These are phyloP conservation scores for Epichloe hybrida DNA, from an alignment of 2,329 filamentous ascomycete genomes.

Conservation along the genomic window DNA sequence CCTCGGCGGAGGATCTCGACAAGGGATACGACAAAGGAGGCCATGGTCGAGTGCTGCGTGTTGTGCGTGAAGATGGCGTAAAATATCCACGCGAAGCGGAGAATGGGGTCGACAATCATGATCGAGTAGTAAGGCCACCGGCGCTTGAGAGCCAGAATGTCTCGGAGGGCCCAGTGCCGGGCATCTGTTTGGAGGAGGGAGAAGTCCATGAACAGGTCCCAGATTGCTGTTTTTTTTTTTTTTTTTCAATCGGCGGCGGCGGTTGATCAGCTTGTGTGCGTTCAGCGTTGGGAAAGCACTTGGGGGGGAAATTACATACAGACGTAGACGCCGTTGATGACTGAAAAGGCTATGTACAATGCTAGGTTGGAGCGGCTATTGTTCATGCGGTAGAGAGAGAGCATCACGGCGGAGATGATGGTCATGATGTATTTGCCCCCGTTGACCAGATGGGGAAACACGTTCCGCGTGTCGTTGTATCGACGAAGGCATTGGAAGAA, in stretches of 20 bases:
- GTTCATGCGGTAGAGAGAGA: slow-evolving; percentile 75
- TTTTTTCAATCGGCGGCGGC: neutral
- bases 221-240: slow-evolving; percentile 42
- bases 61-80: slow-evolving; percentile 75
- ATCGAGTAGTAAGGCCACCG: slow-evolving; percentile 77
- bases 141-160: slow-evolving; percentile 65
- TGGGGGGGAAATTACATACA: slow-evolving; percentile 28
- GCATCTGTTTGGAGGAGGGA: slow-evolving; percentile 71
- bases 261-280: neutral
- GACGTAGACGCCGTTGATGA: slow-evolving; percentile 71
- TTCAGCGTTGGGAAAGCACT: no score
- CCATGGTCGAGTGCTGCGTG: slow-evolving; percentile 67
- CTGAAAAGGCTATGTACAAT: slow-evolving; percentile 66
- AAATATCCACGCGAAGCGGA: slow-evolving; percentile 90
- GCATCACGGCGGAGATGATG: slow-evolving; percentile 61
- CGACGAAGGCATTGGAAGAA: slow-evolving; percentile 81
- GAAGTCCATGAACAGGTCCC: slow-evolving; percentile 96
- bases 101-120: slow-evolving; percentile 68
- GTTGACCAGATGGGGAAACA: slow-evolving; percentile 87
- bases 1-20: slow-evolving; percentile 74
- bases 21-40: slow-evolving; percentile 67
- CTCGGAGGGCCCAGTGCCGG: slow-evolving; percentile 54
- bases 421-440: slow-evolving; percentile 82
- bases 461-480: slow-evolving; percentile 72
- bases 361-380: slow-evolving; percentile 42